Base-by-base conservation (phyloP, 2,329 filamentous ascomycete genomes). In the Diaporthe sp. region DNA sequence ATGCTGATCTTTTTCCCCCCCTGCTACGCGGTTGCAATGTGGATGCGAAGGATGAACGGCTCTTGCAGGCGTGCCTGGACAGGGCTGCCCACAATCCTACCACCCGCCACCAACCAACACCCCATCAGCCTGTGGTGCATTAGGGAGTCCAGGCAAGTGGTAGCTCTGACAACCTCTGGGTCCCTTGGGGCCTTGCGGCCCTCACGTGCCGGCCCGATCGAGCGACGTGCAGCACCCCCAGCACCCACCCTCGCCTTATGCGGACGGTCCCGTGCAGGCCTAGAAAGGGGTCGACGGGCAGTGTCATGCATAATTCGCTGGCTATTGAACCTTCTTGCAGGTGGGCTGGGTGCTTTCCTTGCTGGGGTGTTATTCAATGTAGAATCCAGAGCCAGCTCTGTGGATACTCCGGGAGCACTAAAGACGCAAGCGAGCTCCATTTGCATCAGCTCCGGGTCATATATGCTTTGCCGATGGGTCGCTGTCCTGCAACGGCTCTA, bases 231-330 rank as follows among this genome's bases (percentile, higher is more conserved):
- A 71, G 35, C 25, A 58, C 44, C 22, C 44, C 13, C 7, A 25
- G 70, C 19, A 58, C 56, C 44, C 35, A 59, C 47, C 56, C 69
- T 71, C 42, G 56, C 35, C 69, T 17, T 42, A 35, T 63, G 70
- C 70, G 70, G 70, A 53, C 35, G 44, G 70, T 71, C 70, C 70
- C 56, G 70, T 71, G 56, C 70, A 71, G 39, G 25, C 25, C 70
- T 47, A 32, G 50, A 58, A 63, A 63, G 12, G 47, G 63, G 35
- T 42, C 22, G 56, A 42, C 44, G 56, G 56, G 25, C 47, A 39
- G 53, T 63, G 35, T 53, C 56, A 71, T 71, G 35, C 56, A 63
- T 59, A 65, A 44, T 30, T 35, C 30, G 59, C 59, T 47, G 59
- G 59, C 63, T 42, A 53, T 53, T 39, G 35, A 42, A 61, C 44